Conservation (phyloP, 257 asterid species). For the Plantago elongata region DNA sequence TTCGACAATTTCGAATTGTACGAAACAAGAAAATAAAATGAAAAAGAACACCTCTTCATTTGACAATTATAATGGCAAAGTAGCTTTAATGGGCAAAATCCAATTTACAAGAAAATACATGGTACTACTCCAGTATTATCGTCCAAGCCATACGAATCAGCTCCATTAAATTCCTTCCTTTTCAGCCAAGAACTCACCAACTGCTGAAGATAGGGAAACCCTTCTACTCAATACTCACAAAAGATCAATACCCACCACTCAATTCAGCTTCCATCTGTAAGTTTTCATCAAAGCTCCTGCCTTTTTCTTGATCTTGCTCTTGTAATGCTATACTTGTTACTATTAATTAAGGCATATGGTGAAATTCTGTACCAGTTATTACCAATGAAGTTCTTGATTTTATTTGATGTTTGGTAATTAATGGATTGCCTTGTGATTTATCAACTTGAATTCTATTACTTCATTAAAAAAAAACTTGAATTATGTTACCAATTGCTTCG, state of each 20-base stretch:
- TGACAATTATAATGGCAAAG: no score
- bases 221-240: not conserved
- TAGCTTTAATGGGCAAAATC: no score
- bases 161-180: not conserved
- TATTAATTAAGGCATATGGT: no score
- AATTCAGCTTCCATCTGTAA: conserved; percentile 4
- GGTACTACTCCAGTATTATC: not conserved
- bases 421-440: not conserved
- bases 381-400: no score
- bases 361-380: not conserved
- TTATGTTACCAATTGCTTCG: not conserved
- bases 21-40: no score
- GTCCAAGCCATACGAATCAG: conserved; percentile 9
- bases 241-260: not conserved
- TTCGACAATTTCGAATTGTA: no score
- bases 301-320: not conserved
- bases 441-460: not conserved
- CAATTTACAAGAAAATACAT: no score
- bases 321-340: no score
- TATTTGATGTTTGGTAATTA: not conserved
- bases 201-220: no score
- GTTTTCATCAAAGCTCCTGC: not conserved
- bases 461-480: no score
- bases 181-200: not conserved
- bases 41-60: no score